Base-by-base conservation (phyloP, 176 grass and related monocot genomes). In the Carex littledalei region DNA sequence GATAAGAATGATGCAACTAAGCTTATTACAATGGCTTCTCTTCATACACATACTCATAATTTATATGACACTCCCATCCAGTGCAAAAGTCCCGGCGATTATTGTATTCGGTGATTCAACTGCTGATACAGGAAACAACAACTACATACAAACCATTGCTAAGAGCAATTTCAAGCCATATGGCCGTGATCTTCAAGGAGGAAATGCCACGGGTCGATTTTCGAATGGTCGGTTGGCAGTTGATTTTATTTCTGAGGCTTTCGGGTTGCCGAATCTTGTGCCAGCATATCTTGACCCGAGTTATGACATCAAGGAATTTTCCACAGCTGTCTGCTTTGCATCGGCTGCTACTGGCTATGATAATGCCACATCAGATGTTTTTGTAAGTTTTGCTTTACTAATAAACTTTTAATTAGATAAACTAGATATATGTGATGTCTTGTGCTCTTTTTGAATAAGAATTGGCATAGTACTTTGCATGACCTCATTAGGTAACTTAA, bases 61-160 rank as follows among this genome's bases (percentile, higher is more conserved):
- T 21, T 32, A 29, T 49, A 77, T 77, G 49, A 31, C 49, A 77
- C 17, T 26, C 13, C 13, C 50, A 16, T 41, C 67, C 1, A 4
- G 61, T 62, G 82, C 85, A 3, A 83, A 86, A 61, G 73, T 97
- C 20, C 63, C 92, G 12, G 92, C 95, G 18, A 13, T 98, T 79
- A 57, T 98, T 86, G 86, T 98, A 65, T 98, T 98, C 85, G 95
- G 95, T 34, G 94, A 97, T 82, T 98, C 95, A 18, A 94, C 92
- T 20, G 95, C 90, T 47, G 95, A 98, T 78, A 81, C 95, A 24
- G 92, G 92, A 69, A 98, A 94, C 84, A 98, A 98, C 92, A 94
- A 98, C 88, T 65, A 67, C 37, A 88, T 98, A 82, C 47, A 20
- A 50, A 94, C 92, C 1, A 2, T 90, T 11, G 12, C 89, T 6